These are phyloP conservation scores for Russula ochroleuca DNA, from an alignment of 768 basidiomycete genomes.

Conservation along the genomic window DNA sequence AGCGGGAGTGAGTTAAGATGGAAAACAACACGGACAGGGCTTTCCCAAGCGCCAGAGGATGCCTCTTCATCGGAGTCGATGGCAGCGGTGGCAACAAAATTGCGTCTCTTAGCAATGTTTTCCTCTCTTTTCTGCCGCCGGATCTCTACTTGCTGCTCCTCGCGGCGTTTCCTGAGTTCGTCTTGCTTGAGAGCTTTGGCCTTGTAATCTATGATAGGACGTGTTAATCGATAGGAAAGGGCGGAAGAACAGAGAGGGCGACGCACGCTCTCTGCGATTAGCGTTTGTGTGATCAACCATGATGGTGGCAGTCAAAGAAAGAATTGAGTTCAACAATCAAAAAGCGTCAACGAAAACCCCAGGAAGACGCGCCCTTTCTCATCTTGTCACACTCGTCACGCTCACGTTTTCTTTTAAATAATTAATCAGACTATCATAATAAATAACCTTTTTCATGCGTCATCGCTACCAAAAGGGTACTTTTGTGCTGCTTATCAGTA, in stretches of 20 bases:
- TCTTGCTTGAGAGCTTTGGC: conserved; percentile 87
- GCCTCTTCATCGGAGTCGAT: conserved; percentile 92
- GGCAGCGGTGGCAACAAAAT: conserved; percentile 72
- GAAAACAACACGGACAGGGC: conserved; percentile 52
- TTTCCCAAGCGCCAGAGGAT: conserved; percentile 63
- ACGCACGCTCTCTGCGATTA: conserved; percentile 28
- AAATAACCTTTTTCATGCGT: conserved; percentile 30
- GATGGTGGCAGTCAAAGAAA: conserved; percentile 18
- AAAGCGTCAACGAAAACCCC: conserved; percentile 18
- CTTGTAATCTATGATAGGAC: conserved; percentile 67
- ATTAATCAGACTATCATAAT: not conserved
- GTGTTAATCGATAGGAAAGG: conserved; percentile 36
- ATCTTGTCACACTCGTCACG: conserved; percentile 19
- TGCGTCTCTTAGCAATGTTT: conserved; percentile 95
- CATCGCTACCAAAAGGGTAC: conserved; percentile 77
- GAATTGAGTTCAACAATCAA: not conserved
- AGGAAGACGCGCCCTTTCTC: conserved; percentile 11
- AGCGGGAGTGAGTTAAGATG: conserved; percentile 7
- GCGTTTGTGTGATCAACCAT: conserved; percentile 25
- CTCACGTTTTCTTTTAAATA: conserved; percentile 11
- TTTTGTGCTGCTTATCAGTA: conserved; percentile 35
- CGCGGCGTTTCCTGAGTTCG: conserved; percentile 91
- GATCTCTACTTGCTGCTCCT: conserved; percentile 99
- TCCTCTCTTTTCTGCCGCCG: conserved; percentile 97
- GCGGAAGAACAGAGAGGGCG: not conserved